These are phyloP conservation scores for Sinapis alba DNA, from an alignment of 441 rosid genomes.

Conservation along the genomic window DNA sequence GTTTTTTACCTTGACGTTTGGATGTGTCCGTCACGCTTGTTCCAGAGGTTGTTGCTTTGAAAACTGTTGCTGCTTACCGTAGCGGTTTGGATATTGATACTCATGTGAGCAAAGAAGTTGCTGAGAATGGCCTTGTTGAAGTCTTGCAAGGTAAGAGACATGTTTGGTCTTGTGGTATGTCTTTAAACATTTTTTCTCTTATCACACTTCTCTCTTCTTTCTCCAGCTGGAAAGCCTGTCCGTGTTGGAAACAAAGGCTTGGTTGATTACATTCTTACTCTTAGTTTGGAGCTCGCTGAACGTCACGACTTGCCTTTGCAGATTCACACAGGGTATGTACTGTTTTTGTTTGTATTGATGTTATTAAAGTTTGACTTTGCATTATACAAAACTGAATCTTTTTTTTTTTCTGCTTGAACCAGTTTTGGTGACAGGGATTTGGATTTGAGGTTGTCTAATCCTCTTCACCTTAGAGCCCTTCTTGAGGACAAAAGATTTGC, in stretches of 20 bases:
- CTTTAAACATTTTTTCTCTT: neutral
- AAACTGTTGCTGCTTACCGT: constrained; percentile 94
- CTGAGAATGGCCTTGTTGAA: constrained; percentile 75
- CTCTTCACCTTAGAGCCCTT: constrained; percentile 77
- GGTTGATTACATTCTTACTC: constrained; percentile 71
- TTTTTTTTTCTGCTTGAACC: constrained; percentile 5
- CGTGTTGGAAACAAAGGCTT: constrained; percentile 72
- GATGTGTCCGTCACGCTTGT: constrained; percentile 47
- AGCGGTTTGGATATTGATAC: constrained; percentile 85
- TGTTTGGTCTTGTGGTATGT: neutral
- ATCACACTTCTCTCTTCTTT: constrained; percentile 21
- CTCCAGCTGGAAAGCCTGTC: constrained; percentile 75
- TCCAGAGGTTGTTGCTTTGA: constrained; percentile 66
- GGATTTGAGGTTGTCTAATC: constrained; percentile 89
- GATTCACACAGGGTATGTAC: constrained; percentile 91
- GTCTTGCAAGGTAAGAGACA: constrained; percentile 51
- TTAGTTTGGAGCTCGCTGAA: constrained; percentile 66
- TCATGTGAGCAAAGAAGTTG: constrained; percentile 56
- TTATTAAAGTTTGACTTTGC: neutral
- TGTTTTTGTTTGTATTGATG: neutral
- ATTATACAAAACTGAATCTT: neutral
- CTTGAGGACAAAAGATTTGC: constrained; percentile 85
- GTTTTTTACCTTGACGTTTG: constrained; percentile 56
- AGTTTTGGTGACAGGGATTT: constrained; percentile 97
- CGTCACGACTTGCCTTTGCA: constrained; percentile 80